Evolutionary conservation across 2,329 filamentous ascomycete genomes (phyloP).

Genomic region (Sporothrix sp.): DNA sequence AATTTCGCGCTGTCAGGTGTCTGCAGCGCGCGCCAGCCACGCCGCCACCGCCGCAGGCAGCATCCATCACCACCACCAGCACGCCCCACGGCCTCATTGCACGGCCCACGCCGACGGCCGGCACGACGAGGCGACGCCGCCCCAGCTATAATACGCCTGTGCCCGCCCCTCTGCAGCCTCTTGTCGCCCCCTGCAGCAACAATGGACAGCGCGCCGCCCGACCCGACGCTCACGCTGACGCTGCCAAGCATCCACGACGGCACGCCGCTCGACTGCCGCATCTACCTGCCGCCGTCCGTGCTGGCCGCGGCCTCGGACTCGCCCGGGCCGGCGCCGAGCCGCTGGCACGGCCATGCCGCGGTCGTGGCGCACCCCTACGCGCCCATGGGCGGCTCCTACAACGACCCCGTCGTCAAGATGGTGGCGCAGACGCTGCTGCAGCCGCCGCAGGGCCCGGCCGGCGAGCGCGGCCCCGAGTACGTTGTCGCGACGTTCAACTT

Average conservation of each 20-base stretch:
- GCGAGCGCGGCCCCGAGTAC: constrained; percentile 56
- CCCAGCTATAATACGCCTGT: no score
- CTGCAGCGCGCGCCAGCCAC: no score
- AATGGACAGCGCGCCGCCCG: constrained; percentile 34
- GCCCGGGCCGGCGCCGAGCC: constrained; percentile 20
- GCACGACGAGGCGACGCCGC: no score
- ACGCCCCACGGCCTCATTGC: no score
- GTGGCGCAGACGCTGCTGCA: constrained; percentile 55
- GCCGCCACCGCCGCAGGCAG: no score
- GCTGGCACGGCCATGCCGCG: constrained; percentile 42
- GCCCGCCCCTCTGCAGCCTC: no score
- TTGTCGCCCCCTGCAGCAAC: no score
- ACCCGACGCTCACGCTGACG: constrained; percentile 55
- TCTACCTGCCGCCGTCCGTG: constrained; percentile 60
- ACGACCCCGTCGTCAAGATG: constrained; percentile 69
- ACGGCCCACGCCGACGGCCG: no score
- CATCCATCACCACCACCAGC: no score
- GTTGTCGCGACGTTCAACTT: constrained; percentile 89
- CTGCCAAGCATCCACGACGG: constrained; percentile 80
- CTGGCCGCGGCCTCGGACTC: constrained; percentile 17
- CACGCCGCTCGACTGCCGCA: constrained; percentile 63
- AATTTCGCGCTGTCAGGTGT: no score
- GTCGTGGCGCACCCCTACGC: constrained; percentile 88
- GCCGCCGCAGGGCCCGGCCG: background rate
- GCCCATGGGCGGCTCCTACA: constrained; percentile 72